Conservation (phyloP, 1,284 basidiomycete species). For the Clitocybe nebularis region DNA sequence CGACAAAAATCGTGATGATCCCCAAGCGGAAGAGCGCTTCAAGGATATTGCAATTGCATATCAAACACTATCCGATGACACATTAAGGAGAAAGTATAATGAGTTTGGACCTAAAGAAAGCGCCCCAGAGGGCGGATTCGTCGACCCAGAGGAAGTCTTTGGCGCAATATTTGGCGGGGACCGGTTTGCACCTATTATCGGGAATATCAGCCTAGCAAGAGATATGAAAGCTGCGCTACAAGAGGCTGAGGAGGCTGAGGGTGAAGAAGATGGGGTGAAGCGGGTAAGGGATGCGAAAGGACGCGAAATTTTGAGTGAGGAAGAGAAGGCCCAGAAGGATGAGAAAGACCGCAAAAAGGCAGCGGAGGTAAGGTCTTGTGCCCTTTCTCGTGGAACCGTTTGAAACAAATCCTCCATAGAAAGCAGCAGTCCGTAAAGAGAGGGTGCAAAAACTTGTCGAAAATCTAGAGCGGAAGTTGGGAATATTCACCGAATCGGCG, state of each 20-base stretch:
- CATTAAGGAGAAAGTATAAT: slow-evolving; percentile 89
- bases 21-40: slow-evolving; percentile 86
- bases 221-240: slow-evolving; percentile 99
- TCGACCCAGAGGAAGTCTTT: slow-evolving; percentile 82
- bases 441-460: slow-evolving; percentile 82
- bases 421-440: slow-evolving; percentile 76
- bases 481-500: slow-evolving; percentile 91
- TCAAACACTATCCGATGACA: slow-evolving; percentile 84
- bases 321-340: slow-evolving; percentile 78
- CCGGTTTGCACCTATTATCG: slow-evolving; percentile 79
- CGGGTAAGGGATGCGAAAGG: slow-evolving; percentile 62
- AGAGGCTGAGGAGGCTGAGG: slow-evolving; percentile 80
- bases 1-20: slow-evolving; percentile 93
- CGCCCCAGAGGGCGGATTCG: slow-evolving; percentile 72
- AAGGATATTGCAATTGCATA: slow-evolving; percentile 88
- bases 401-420: no score
- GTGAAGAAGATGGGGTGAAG: slow-evolving; percentile 37
- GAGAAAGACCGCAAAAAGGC: slow-evolving; percentile 68
- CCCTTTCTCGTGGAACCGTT: slow-evolving; percentile 10
- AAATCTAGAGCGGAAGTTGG: slow-evolving; percentile 83
- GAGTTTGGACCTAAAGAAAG: slow-evolving; percentile 83
- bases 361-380: slow-evolving; percentile 52
- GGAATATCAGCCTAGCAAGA: slow-evolving; percentile 78
- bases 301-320: slow-evolving; percentile 70
- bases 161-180: slow-evolving; percentile 91